Evolutionary conservation across 2,329 filamentous ascomycete genomes (phyloP).

Genomic region (Fusarium oligoseptatum): DNA sequence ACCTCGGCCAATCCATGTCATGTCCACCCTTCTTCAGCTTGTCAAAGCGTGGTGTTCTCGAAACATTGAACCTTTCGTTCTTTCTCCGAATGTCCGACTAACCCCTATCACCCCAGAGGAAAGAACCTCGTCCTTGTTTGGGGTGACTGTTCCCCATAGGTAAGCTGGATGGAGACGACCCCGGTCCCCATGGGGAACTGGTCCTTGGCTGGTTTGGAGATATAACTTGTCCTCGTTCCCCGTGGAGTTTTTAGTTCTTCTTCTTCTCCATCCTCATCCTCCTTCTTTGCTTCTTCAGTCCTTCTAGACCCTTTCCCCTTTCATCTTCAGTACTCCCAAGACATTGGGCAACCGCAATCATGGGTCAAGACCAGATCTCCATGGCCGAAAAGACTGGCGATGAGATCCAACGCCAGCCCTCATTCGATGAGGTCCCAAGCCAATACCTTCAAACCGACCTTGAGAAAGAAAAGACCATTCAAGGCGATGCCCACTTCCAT

Average conservation of each 20-base stretch:
- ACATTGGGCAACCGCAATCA: neutral
- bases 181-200: neutral
- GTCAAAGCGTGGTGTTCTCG: neutral
- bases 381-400: neutral
- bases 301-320: neutral
- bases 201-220: neutral
- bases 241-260: neutral
- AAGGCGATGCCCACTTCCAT: neutral
- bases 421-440: neutral
- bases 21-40: neutral
- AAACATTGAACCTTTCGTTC: neutral
- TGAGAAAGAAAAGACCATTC: conserved; percentile 4
- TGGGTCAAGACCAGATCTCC: neutral
- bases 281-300: neutral
- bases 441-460: neutral
- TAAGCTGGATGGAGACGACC: neutral
- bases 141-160: neutral
- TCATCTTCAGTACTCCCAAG: neutral
- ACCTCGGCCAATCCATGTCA: neutral
- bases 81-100: neutral
- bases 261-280: neutral
- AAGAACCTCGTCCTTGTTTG: neutral
- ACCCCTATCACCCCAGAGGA: neutral
- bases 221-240: neutral
- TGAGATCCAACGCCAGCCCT: conserved; percentile 1